A percentile compares a stretch with the other conserved stretches of the same genome.
phyloP scores from a whole-genome alignment of 2,329 filamentous ascomycete genomes.

The Fusarium keratoplasticum region DNA sequence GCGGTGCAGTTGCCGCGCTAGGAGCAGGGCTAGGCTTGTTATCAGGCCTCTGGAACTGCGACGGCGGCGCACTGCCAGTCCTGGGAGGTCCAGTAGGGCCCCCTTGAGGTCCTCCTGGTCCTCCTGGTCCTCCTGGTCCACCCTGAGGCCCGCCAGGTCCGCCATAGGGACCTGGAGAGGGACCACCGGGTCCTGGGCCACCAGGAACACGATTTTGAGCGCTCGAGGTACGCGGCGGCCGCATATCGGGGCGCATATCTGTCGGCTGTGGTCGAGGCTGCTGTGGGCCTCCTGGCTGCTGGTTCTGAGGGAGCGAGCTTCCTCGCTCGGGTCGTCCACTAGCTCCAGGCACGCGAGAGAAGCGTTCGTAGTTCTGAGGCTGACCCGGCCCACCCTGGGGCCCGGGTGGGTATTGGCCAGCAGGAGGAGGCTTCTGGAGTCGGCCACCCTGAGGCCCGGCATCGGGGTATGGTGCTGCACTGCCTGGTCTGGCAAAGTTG shows the following conservation, averaged over 20 bases:
- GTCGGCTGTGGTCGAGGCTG: slow-evolving; percentile 6
- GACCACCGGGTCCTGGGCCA: slow-evolving; percentile 37
- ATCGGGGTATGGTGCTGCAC: slow-evolving; percentile 43
- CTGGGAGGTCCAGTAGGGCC: slow-evolving; percentile 40
- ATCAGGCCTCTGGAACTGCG: slow-evolving; percentile 44
- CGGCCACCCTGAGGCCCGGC: slow-evolving; percentile 50
- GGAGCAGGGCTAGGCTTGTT: slow-evolving; percentile 47
- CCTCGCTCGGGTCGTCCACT: slow-evolving; percentile 48
- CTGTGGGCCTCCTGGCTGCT: slow-evolving; percentile 16
- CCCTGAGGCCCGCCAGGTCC: slow-evolving; percentile 10
- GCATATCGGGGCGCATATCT: slow-evolving; percentile 10
- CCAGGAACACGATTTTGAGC: slow-evolving; percentile 35
- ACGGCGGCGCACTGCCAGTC: slow-evolving; percentile 54
- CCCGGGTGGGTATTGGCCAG: slow-evolving; percentile 37
- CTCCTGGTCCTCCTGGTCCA: slow-evolving; percentile 4
- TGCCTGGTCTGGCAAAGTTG: slow-evolving; percentile 35
- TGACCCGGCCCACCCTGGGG: slow-evolving; percentile 10
- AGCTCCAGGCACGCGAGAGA: slow-evolving; percentile 48
- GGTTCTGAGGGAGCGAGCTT: slow-evolving; percentile 47
- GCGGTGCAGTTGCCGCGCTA: slow-evolving; percentile 51
- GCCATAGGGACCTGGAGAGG: slow-evolving; percentile 38
- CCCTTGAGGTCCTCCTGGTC: slow-evolving; percentile 28
- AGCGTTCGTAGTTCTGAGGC: slow-evolving; percentile 45
- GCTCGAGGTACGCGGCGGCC: slow-evolving; percentile 40
- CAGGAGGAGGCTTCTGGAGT: slow-evolving; percentile 43